Conservation (phyloP, 2,329 filamentous ascomycete genomes). For the Ophiostoma montium region DNA sequence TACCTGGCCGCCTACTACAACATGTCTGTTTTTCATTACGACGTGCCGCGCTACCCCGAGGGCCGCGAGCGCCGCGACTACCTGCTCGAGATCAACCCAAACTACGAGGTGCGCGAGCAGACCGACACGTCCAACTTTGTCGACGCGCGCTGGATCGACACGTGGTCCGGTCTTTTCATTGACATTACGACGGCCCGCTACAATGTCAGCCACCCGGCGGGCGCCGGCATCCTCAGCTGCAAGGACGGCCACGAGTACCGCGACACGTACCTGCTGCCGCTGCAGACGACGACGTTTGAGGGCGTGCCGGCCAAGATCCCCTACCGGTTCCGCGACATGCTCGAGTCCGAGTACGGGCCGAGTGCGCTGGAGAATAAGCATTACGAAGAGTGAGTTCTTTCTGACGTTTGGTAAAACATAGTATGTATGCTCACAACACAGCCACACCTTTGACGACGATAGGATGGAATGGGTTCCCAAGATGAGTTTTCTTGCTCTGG, state of each 20-base stretch:
- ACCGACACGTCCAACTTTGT: constrained; percentile 28
- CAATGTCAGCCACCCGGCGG: constrained; percentile 27
- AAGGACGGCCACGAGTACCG: constrained; percentile 37
- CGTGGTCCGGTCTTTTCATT: constrained; percentile 32
- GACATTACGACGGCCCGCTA: constrained; percentile 38
- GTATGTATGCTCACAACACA: too few species aligned
- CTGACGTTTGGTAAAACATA: too few species aligned
- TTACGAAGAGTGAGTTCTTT: constrained; percentile 34
- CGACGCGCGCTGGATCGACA: constrained; percentile 36
- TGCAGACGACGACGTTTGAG: constrained; percentile 56
- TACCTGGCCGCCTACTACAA: constrained; percentile 56
- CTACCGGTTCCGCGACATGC: constrained; percentile 42
- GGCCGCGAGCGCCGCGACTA: constrained; percentile 30
- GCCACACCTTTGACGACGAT: constrained; percentile 12
- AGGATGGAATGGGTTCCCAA: constrained; percentile 14
- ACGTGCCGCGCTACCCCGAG: constrained; percentile 23
- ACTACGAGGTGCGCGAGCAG: constrained; percentile 24
- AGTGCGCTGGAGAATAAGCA: constrained; percentile 35
- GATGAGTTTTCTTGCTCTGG: not conserved
- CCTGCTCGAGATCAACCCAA: constrained; percentile 34
- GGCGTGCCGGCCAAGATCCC: constrained; percentile 53
- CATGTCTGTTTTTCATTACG: constrained; percentile 32
- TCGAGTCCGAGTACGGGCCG: constrained; percentile 42
- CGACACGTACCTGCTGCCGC: constrained; percentile 50
- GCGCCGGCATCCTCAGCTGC: constrained; percentile 32